Evolutionary conservation across 2,329 filamentous ascomycete species (phyloP), one percentile per base, ranked within the genome.

Genomic region (Ophiostoma pallidulum): DNA sequence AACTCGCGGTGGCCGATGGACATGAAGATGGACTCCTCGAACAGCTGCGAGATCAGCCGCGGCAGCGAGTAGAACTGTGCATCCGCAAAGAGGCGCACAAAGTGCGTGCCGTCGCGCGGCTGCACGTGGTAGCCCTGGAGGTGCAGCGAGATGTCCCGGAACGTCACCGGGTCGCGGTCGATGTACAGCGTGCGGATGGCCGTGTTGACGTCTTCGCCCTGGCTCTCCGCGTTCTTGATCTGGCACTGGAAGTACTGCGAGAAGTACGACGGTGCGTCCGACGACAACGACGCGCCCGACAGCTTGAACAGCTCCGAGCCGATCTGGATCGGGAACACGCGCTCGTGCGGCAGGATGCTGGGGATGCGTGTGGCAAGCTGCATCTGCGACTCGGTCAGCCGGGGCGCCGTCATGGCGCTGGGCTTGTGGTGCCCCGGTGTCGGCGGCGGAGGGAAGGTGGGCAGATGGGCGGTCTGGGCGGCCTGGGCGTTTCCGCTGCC

Each of bases 221-320:
- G 74, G 40, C 76, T 72, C 51, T 80, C 74, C 41, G 76, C 82
- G 56, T 72, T 68, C 49, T 77, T 75, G 35, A 96, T 66, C 66
- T 96, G 90, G 58, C 86, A 86, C 56, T 82, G 75, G 65, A 97
- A 97, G 69, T 92, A 96, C 57, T 88, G 84, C 18, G 91, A 94
- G 67, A 97, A 96, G 65, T 96, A 96, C 42, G 90, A 96, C 50
- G 91, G 91, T 59, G 89, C 91, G 66, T 87, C 83, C 35, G 81
- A 86, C 14, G 81, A 85, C 41, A 86, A 69, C 3, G 82, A 86
- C 18, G 82, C 82, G 24, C 83, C 83, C 2, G 82, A 86, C 44
- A 86, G 71, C 62, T 84, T 80, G 59, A 86, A 86, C 44, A 86
- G 66, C 64, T 84, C 78, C 14, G 77, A 77, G 16, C 83, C 82